A percentile compares a stretch with the other conserved stretches of the same genome.
phyloP scores from a whole-genome alignment of 31 red algal genomes.

The Endocladia muricata region DNA sequence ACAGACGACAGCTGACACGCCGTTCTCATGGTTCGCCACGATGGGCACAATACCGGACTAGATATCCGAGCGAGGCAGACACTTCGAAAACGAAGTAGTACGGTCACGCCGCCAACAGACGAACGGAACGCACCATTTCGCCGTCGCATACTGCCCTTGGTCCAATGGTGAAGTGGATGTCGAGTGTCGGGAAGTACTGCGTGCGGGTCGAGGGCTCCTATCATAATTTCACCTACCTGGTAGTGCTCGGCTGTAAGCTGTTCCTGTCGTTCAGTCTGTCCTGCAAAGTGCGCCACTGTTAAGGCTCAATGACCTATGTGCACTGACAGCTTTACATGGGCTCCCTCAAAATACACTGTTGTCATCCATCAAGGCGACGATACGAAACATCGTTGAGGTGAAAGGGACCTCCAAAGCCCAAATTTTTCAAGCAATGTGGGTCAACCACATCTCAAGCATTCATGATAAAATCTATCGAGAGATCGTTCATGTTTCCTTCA shows the following conservation, averaged over 20 bases:
- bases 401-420: too few relatives aligned
- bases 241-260: neutral
- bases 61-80: neutral
- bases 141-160: slow-evolving; percentile 7
- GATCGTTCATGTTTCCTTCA: too few relatives aligned
- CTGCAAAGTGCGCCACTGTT: neutral
- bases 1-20: neutral
- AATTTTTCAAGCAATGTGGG: too few relatives aligned
- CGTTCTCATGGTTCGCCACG: neutral
- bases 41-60: neutral
- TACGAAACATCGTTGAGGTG: too few relatives aligned
- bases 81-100: slow-evolving; percentile 17
- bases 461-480: too few relatives aligned
- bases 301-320: neutral
- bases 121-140: slow-evolving; percentile 12
- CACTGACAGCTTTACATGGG: neutral
- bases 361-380: neutral
- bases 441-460: too few relatives aligned
- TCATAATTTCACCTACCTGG: neutral
- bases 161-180: slow-evolving; percentile 20
- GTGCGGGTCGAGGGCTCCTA: neutral
- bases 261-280: slow-evolving; percentile 9
- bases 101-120: neutral
- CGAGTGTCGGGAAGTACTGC: neutral
- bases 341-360: neutral